A percentile compares a stretch with the other conserved stretches of the same genome.
Conservation (phyloP, 2,329 filamentous ascomycete genomes). For the Myotisia sp. region DNA sequence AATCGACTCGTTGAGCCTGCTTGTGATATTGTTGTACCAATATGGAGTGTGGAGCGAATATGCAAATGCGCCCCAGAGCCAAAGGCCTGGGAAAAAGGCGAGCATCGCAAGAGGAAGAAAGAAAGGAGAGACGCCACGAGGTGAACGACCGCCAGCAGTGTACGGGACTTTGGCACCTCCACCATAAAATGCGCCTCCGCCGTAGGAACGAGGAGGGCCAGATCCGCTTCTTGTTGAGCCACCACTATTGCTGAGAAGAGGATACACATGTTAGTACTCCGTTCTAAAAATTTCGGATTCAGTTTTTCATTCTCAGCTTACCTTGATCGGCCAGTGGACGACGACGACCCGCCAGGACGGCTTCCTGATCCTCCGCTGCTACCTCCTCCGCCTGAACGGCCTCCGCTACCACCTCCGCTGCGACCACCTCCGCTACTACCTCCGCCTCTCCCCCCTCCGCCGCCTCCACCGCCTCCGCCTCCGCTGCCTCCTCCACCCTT, state of each 20-base stretch:
- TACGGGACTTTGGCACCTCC: conserved; percentile 42
- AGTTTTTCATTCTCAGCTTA: background rate
- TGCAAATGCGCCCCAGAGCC: conserved; percentile 42
- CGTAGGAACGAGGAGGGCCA: conserved; percentile 30
- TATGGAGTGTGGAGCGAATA: conserved; percentile 39
- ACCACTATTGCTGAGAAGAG: conserved; percentile 9
- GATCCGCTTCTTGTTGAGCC: conserved; percentile 11
- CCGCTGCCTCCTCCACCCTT: conserved; percentile 36
- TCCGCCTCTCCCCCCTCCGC: conserved; percentile 13
- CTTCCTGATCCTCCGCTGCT: conserved; percentile 13
- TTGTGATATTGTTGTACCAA: conserved; percentile 34
- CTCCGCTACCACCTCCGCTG: conserved; percentile 13
- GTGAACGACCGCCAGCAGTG: conserved; percentile 30
- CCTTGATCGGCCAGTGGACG: background rate
- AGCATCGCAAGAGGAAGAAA: conserved; percentile 35
- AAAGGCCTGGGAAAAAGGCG: conserved; percentile 38
- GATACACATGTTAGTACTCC: conserved; percentile 1
- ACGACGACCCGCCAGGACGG: too few species aligned
- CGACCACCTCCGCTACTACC: conserved; percentile 13
- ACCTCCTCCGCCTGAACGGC: conserved; percentile 8
- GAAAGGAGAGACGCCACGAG: conserved; percentile 36
- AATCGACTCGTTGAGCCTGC: conserved; percentile 34
- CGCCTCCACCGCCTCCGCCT: conserved; percentile 21
- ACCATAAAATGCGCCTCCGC: conserved; percentile 40
- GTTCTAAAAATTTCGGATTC: background rate